A percentile compares a stretch with the other conserved stretches of the same genome.
Evolutionary conservation across 176 grass and related monocot species (phyloP).

Genomic region (Rhynchospora breviuscula): DNA sequence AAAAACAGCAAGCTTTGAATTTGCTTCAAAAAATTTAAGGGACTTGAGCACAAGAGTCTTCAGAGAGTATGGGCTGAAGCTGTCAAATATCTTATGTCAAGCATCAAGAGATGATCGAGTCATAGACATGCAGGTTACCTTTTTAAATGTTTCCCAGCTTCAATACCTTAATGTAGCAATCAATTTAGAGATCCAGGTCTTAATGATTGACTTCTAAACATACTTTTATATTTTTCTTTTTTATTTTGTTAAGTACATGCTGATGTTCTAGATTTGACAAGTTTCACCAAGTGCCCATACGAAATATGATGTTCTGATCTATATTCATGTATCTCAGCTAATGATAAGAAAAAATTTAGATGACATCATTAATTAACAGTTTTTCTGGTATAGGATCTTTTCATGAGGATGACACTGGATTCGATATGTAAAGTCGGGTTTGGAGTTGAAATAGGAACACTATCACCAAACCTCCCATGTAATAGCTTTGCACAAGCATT

Average conservation of each 20-base stretch:
- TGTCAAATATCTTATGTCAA: slow-evolving; percentile 59
- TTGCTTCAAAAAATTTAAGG: slow-evolving; percentile 87
- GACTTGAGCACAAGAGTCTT: slow-evolving; percentile 79
- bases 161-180: not conserved
- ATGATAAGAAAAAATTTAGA: not conserved
- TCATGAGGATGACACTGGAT: slow-evolving; percentile 94
- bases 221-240: not conserved
- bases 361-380: not conserved
- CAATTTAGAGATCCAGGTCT: not conserved
- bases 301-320: not conserved
- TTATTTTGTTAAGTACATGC: not conserved
- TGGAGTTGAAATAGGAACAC: slow-evolving; percentile 76
- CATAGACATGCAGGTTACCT: slow-evolving; percentile 67
- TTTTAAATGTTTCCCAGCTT: not conserved
- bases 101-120: slow-evolving; percentile 37
- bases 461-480: slow-evolving; percentile 65
- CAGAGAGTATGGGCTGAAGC: slow-evolving; percentile 83
- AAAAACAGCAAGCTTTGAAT: slow-evolving; percentile 94
- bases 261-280: not conserved
- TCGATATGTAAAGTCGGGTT: slow-evolving; percentile 92
- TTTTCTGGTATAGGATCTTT: slow-evolving; percentile 51
- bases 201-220: not conserved
- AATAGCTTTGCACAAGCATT: slow-evolving; percentile 85
- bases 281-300: not conserved
- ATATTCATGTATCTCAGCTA: not conserved